Evolutionary conservation across 2,329 filamentous ascomycete genomes (phyloP), one percentile per base, ranked within the genome.

Genomic region (Stromatinia cepivora): DNA sequence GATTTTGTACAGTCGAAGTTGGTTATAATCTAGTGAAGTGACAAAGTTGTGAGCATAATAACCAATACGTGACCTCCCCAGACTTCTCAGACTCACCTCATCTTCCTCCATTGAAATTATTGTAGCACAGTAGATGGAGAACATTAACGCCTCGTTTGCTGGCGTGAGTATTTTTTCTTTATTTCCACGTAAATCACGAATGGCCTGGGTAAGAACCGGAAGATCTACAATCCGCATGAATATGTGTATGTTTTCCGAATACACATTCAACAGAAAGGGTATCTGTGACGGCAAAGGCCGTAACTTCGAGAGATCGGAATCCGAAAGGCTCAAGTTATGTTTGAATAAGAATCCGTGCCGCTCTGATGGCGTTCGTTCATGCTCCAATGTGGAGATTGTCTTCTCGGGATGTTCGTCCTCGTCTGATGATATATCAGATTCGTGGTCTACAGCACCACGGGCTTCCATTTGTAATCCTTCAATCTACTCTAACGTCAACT

Each of bases 61-160:
- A 39, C 50, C 48, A 39, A 45, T 50, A 58, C 13, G 9, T 25
- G 15, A 17, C 6, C 3, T 42, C 4, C 11, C 25, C 17, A 5
- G 4, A 28, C 39, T 28, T 11, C 4, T 1, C 4, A 39, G 39
- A 77, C 81, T 76, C 71, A 86, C 84, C 75, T 87, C 85, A 0
- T 86, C 84, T 5, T 85, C 84, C 13, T 87, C 85, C 84, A 87
- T 85, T 0, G 85, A 87, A 0, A 81, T 83, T 9, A 87, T 77
- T 0, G 85, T 82, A 0, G 84, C 82, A 72, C 87, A 88, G 76
- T 86, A 88, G 8, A 88, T 85, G 0, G 85, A 79, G 73, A 88
- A 87, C 75, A 87, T 77, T 56, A 88, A 74, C 1, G 86, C 85
- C 70, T 87, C 84, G 57, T 85, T 80, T 3, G 81, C 77, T 1